Base-by-base conservation (phyloP, 2,329 filamentous ascomycete genomes). In the Trichoderma harzianum region DNA sequence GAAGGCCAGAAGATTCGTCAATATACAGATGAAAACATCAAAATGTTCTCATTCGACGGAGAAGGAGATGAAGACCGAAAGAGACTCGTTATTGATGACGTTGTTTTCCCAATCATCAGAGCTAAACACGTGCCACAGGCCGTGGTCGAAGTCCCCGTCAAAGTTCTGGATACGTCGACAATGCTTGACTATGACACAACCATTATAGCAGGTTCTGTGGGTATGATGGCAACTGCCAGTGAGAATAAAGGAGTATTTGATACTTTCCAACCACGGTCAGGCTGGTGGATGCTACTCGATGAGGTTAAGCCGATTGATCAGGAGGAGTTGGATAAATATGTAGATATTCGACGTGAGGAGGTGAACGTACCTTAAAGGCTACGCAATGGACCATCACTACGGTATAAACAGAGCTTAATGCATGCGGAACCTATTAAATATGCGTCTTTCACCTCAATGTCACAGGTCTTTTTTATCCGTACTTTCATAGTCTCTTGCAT, bases 241-340 rank as follows among this genome's bases (percentile, higher is more conserved):
- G 55, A 61, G 28, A 36, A 16, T 3, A 11, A 26, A 10, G 39
- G 7, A 5, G 39, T 2, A 7, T n/a, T 26, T 34, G 28, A 69
- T 11, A 69, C 53, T 61, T 69, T 69, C 14, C 66, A 69, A n/a
- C 66, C 66, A 26, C 66, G 55, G 10, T 69, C 66, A 3, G 66
- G 66, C 21, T 69, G 66, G 66, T 69, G 66, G 66, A 69, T 69
- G 66, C 5, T 69, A 21, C 34, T 47, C 3, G 66, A 69, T 21
- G 26, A 36, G 36, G 34, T 57, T n/a, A 16, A n/a, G 34, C 43
- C n/a, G 5, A 14, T 55, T 10, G 16, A 12, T 10, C 7, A 11
- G 21, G 28, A 16, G 5, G 12, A 26, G n/a, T 24, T 53, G 47
- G 5, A 47, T 12, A 65, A 53, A 16, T 39, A 30, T 43, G 24